phyloP scores from a whole-genome alignment of 1,139 yeast species.

The Hemisphaericaspora xylanilytica region DNA sequence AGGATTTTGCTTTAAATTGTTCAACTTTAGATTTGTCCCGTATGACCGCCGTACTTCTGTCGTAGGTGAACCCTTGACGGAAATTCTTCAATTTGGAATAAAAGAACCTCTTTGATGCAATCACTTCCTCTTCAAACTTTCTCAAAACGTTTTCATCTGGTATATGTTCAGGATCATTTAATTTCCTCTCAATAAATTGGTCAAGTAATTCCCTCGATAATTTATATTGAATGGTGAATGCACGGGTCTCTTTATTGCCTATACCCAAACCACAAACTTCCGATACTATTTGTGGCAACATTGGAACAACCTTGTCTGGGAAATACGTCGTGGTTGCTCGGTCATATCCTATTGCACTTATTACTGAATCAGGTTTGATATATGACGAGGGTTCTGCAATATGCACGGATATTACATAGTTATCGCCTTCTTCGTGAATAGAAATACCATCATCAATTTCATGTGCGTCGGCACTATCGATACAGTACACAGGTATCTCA shows the following conservation, averaged over 20 bases:
- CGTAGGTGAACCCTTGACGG: conserved; percentile 40
- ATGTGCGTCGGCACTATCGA: conserved; percentile 76
- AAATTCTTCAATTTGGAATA: conserved; percentile 23
- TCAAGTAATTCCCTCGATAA: conserved; percentile 27
- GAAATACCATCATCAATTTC: conserved; percentile 96
- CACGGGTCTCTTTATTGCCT: conserved; percentile 39
- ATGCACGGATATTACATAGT: conserved; percentile 59
- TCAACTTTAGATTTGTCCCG: conserved; percentile 15
- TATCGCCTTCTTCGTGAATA: conserved; percentile 35
- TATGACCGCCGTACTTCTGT: conserved; percentile 32
- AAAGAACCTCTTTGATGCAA: conserved; percentile 15
- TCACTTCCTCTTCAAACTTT: conserved; percentile 21
- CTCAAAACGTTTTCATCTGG: conserved; percentile 12
- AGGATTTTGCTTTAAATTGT: conserved; percentile 8
- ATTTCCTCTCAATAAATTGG: conserved; percentile 21
- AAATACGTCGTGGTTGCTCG: conserved; percentile 71
- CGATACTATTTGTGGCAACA: conserved; percentile 67
- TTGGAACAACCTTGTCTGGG: conserved; percentile 60
- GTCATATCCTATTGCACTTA: conserved; percentile 59
- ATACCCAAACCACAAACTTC: conserved; percentile 58
- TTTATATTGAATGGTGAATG: conserved; percentile 31
- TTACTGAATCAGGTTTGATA: conserved; percentile 43
- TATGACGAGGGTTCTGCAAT: conserved; percentile 87
- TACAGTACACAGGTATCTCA: conserved; percentile 67
- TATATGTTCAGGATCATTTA: conserved; percentile 16